Evolutionary conservation across 1,284 basidiomycete genomes (phyloP).

Genomic region (Wolfiporia cocos): DNA sequence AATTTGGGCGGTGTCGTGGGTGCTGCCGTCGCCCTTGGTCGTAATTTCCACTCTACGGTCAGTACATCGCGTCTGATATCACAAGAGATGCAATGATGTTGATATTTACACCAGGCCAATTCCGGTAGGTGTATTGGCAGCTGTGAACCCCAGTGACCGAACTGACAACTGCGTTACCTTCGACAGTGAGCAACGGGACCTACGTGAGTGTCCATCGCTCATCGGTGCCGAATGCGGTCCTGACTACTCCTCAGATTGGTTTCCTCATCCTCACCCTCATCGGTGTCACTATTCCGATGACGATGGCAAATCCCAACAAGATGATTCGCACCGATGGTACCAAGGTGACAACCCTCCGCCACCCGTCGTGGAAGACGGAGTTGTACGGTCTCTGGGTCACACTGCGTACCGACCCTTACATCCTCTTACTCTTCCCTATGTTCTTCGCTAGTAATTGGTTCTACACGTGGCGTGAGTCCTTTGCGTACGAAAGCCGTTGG

Average conservation of each 20-base stretch:
- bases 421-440: conserved; percentile 41
- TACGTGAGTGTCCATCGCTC: conserved; percentile 39
- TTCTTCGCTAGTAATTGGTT: conserved; percentile 74
- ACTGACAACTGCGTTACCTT: neutral
- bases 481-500: neutral
- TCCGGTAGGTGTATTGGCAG: conserved; percentile 19
- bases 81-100: neutral
- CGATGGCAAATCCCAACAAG: conserved; percentile 63
- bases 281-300: conserved; percentile 55
- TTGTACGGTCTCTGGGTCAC: conserved; percentile 45
- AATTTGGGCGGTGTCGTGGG: conserved; percentile 63
- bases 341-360: conserved; percentile 47
- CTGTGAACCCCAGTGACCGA: conserved; percentile 5
- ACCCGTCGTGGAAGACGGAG: conserved; percentile 67
- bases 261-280: conserved; percentile 66
- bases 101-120: conserved; percentile 18
- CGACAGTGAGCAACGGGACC: conserved; percentile 49
- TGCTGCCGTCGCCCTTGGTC: conserved; percentile 49
- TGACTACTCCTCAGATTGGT: conserved; percentile 45
- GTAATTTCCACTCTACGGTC: conserved; percentile 39
- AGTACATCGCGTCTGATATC: conserved; percentile 5
- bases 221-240: neutral
- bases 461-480: conserved; percentile 61
- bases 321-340: conserved; percentile 74
- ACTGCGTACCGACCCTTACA: conserved; percentile 41